phyloP scores from a whole-genome alignment of 805 yeast genomes.

The Cyberlindnera subsufficiens region DNA sequence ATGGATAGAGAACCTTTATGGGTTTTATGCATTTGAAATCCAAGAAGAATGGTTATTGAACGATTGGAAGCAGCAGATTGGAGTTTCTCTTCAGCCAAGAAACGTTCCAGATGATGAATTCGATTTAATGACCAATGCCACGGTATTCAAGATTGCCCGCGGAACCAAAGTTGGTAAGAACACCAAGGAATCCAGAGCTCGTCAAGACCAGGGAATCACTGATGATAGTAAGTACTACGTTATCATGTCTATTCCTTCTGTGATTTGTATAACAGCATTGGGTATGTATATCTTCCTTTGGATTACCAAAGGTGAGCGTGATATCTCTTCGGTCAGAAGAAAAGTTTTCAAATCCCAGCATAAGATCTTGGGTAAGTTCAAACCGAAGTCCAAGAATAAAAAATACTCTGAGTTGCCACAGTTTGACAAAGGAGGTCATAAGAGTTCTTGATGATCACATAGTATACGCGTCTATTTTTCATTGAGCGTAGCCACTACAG shows the following conservation, averaged over 20 bases:
- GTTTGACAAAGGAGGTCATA: constrained; percentile 19
- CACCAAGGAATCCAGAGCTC: constrained; percentile 36
- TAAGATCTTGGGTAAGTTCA: constrained; percentile 34
- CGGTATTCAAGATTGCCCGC: constrained; percentile 38
- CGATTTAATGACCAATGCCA: constrained; percentile 44
- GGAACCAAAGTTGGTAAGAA: constrained; percentile 36
- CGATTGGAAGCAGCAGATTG: constrained; percentile 45
- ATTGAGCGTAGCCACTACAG: no score
- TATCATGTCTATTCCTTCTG: constrained; percentile 63
- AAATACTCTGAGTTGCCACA: constrained; percentile 37
- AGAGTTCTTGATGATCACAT: constrained; percentile 1
- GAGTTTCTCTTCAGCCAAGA: constrained; percentile 72
- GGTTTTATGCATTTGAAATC: constrained; percentile 57
- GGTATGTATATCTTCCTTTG: constrained; percentile 60
- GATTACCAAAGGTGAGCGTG: constrained; percentile 51
- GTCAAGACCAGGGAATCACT: constrained; percentile 38
- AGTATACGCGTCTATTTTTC: background rate
- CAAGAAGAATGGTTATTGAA: constrained; percentile 60
- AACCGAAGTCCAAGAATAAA: constrained; percentile 30
- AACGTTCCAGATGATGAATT: constrained; percentile 61
- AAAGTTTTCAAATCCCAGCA: constrained; percentile 30
- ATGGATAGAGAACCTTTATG: constrained; percentile 61
- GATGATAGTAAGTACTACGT: constrained; percentile 52
- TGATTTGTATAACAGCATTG: constrained; percentile 52
- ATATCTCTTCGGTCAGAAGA: constrained; percentile 38